Base-by-base conservation (phyloP, 1,284 basidiomycete genomes). In the Sphaerobolus stellatus region DNA sequence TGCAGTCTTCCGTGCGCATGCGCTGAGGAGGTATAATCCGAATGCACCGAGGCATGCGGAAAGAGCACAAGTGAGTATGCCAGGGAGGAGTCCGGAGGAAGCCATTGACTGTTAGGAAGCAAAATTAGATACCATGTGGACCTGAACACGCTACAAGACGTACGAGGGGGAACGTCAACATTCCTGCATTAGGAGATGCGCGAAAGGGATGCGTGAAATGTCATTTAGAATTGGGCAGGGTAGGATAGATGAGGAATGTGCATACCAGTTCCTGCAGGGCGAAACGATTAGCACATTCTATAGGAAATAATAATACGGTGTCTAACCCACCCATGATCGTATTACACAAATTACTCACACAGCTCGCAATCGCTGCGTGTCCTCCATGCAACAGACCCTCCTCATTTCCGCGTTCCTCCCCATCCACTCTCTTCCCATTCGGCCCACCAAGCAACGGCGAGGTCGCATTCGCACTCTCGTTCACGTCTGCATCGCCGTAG, bases 11-110 rank as follows among this genome's bases (percentile, higher is more conserved):
- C 85, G 78, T n/a, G 83, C 81, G 66, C 92, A 95, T 11, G 90
- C 73, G 8, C 91, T 88, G 27, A 99, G 81, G 14, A 98, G 80
- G 68, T 97, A 94, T 3, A 99, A 75, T 6, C 96, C 97, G 61
- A 97, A 93, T 0, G 81, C 84, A 3, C 88, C 88, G 9, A 91
- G 84, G 7, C 71, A 70, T 5, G 90, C 96, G 36, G 92, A 98
- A 61, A 94, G 82, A n/a, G 89, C 59, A 64, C 97, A 96, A 29
- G 93, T 93, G 16, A 94, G 65, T 51, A 94, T 82, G 11, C 96
- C 96, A 2, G 94, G 91, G 52, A 95, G 80, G 52, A 95, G 72
- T 8, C 92, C 92, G 58, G 86, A 84, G 27, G 91, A 89, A 4
- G 92, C 91, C 78, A 95, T 83, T 28, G 89, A 90, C 82, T 92